These are phyloP conservation scores for Alternaria alternata DNA, from an alignment of 2,329 filamentous ascomycete species.

Conservation along the genomic window DNA sequence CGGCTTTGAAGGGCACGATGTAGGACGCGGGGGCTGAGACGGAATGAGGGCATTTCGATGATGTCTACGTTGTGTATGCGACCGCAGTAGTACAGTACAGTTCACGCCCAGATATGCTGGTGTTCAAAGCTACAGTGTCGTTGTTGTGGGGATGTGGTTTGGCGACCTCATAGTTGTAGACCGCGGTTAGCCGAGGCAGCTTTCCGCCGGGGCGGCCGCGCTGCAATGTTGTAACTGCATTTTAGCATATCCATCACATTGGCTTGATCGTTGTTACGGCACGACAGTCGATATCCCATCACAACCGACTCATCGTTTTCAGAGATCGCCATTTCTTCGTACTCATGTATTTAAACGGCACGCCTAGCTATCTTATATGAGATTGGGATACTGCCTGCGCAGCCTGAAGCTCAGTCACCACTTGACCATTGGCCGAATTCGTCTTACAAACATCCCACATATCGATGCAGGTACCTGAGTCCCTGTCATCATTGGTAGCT, in stretches of 20 bases:
- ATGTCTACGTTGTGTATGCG: neutral
- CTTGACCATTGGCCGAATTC: too few relatives aligned
- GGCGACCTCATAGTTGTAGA: slow-evolving; percentile 14
- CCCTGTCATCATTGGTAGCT: too few relatives aligned
- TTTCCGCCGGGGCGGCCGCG: neutral
- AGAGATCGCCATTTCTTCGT: too few relatives aligned
- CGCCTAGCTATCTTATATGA: too few relatives aligned
- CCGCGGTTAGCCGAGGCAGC: slow-evolving; percentile 28
- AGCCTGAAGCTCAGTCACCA: too few relatives aligned
- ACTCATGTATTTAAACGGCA: too few relatives aligned
- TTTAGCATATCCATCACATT: neutral
- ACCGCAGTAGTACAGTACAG: neutral
- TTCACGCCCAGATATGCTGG: neutral
- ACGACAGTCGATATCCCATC: too few relatives aligned
- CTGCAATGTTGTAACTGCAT: neutral
- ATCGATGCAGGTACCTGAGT: too few relatives aligned
- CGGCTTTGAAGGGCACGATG: slow-evolving; percentile 36
- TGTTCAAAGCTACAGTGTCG: slow-evolving; percentile 2
- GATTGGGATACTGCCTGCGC: too few relatives aligned
- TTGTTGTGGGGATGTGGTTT: slow-evolving; percentile 2
- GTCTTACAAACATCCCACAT: too few relatives aligned
- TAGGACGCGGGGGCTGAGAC: slow-evolving; percentile 30
- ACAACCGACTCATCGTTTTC: too few relatives aligned
- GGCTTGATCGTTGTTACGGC: neutral
- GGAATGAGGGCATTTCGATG: slow-evolving; percentile 35